phyloP scores from a whole-genome alignment of 2,329 filamentous ascomycete species.

The Raffaelea arxii region DNA sequence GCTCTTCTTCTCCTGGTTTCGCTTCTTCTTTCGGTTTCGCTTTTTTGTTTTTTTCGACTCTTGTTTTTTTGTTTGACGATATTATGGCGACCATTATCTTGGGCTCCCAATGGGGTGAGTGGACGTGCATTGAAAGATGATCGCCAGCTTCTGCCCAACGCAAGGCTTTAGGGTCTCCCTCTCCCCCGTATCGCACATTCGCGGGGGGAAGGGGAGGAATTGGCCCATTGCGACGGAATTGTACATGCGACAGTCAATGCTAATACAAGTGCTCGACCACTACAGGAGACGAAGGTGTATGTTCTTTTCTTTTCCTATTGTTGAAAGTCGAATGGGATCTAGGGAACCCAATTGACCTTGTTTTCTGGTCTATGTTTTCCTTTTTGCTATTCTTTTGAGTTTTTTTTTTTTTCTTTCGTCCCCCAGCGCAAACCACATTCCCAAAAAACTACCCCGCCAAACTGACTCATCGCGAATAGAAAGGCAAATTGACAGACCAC shows the following conservation, averaged over 20 bases:
- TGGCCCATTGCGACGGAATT: too few species aligned
- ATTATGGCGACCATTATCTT: conserved; percentile 45
- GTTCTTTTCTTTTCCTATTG: background rate
- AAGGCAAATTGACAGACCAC: conserved; percentile 15
- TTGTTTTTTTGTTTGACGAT: background rate
- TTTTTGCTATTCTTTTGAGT: too few species aligned
- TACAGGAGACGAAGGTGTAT: conserved; percentile 11
- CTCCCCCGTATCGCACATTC: too few species aligned
- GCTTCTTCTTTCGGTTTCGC: background rate
- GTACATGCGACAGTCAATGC: too few species aligned
- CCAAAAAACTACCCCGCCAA: too few species aligned
- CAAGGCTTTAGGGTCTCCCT: too few species aligned
- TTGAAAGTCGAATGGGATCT: background rate
- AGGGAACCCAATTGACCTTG: too few species aligned
- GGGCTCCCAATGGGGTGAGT: conserved; percentile 50
- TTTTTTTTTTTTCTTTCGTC: too few species aligned
- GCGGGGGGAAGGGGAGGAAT: too few species aligned
- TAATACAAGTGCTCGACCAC: too few species aligned
- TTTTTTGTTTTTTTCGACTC: background rate
- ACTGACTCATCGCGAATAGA: conserved; percentile 8
- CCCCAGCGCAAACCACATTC: too few species aligned
- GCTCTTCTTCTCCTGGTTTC: background rate
- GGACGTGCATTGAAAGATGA: conserved; percentile 10
- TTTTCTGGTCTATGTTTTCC: background rate
- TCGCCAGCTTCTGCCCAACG: too few species aligned